A percentile compares a stretch with the other conserved stretches of the same genome.
Evolutionary conservation across 805 yeast genomes (phyloP).

Genomic region (Nakazawaea siamensis): DNA sequence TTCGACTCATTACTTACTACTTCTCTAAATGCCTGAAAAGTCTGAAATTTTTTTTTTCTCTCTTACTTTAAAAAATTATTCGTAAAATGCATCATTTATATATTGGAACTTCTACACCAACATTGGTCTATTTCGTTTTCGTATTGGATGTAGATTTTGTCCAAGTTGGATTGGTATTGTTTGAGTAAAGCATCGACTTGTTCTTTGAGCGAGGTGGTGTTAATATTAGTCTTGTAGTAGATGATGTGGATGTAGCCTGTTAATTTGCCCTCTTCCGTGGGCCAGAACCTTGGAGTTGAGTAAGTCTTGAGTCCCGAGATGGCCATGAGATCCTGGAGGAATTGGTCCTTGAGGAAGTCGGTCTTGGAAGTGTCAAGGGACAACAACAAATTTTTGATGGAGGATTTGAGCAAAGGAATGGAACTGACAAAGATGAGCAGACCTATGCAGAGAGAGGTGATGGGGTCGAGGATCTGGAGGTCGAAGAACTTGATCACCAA

Average conservation of each 20-base stretch:
- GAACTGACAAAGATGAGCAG: constrained; percentile 73
- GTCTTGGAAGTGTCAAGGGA: constrained; percentile 34
- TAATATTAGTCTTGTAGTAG: constrained; percentile 31
- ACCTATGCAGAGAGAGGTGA: constrained; percentile 86
- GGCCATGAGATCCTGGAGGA: constrained; percentile 57
- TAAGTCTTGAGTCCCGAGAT: constrained; percentile 80
- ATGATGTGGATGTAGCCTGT: constrained; percentile 84
- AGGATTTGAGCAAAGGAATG: constrained; percentile 72
- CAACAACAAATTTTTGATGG: constrained; percentile 66
- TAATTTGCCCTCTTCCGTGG: constrained; percentile 31
- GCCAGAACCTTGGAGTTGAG: constrained; percentile 91
- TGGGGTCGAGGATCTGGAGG: constrained; percentile 82
- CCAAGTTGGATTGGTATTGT: constrained; percentile 13
- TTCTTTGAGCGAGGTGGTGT: constrained; percentile 17
- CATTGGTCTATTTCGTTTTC: constrained; percentile 31
- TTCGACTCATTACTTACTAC: constrained; percentile 98
- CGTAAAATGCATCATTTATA: too few relatives aligned
- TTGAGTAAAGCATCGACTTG: constrained; percentile 21
- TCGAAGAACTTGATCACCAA: constrained; percentile 56
- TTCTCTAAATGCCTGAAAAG: neutral
- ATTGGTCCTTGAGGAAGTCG: constrained; percentile 39
- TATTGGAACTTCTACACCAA: constrained; percentile 25
- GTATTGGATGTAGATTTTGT: constrained; percentile 21
- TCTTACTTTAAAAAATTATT: too few relatives aligned
- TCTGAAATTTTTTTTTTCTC: neutral